Conservation (phyloP, 2,329 filamentous ascomycete genomes). For the Clonostachys chloroleuca region DNA sequence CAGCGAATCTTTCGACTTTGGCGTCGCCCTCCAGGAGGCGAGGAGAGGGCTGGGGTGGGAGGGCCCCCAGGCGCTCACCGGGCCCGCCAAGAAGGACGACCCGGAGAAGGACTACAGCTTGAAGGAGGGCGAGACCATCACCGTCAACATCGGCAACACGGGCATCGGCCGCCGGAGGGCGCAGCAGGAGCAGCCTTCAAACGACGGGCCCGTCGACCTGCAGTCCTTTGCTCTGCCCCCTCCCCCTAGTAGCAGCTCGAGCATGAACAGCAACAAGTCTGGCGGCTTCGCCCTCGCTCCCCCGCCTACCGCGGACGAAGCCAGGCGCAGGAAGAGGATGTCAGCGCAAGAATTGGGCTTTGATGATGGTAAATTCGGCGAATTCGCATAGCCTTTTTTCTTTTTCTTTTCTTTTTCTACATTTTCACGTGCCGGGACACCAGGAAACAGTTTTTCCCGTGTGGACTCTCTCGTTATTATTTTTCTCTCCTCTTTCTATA, state of each 20-base stretch:
- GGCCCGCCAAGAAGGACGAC: slow-evolving; percentile 27
- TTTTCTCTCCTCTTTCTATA: too few species aligned
- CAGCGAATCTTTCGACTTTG: slow-evolving; percentile 81
- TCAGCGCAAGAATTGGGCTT: slow-evolving; percentile 68
- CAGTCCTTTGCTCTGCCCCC: slow-evolving; percentile 71
- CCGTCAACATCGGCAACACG: slow-evolving; percentile 63
- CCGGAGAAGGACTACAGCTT: slow-evolving; percentile 68
- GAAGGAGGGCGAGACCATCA: slow-evolving; percentile 88
- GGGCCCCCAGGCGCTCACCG: slow-evolving; percentile 15
- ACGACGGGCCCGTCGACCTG: slow-evolving; percentile 17
- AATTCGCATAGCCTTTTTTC: slow-evolving; percentile 50
- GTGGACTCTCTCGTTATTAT: too few species aligned
- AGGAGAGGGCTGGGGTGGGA: slow-evolving; percentile 65
- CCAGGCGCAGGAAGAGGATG: slow-evolving; percentile 52
- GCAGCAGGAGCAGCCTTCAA: slow-evolving; percentile 11
- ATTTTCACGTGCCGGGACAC: too few species aligned
- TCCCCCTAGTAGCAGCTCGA: slow-evolving; percentile 40
- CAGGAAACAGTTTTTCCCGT: too few species aligned
- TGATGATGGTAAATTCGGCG: slow-evolving; percentile 84
- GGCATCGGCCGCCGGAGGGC: slow-evolving; percentile 45
- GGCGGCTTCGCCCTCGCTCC: slow-evolving; percentile 55
- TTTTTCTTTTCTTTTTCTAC: too few species aligned
- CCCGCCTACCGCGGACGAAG: slow-evolving; percentile 55
- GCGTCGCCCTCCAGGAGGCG: slow-evolving; percentile 74
- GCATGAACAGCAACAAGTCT: too few species aligned